Base-by-base conservation (phyloP, 148 eudicot genomes). In the Dysphania ambrosioides region DNA sequence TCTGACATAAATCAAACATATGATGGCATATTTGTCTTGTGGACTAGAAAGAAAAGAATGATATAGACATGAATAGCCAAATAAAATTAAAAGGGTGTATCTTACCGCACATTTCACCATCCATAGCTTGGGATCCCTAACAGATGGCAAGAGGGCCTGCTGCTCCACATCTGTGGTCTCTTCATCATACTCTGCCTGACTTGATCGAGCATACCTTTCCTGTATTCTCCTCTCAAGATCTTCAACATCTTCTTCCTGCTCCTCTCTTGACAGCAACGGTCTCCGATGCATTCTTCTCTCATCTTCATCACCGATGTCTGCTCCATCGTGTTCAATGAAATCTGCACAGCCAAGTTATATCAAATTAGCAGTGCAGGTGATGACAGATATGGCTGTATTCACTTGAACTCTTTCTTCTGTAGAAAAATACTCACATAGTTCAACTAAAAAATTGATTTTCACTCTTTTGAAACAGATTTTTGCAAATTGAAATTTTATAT, bases 41-140 rank as follows among this genome's bases (percentile, higher is more conserved):
- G 34, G 34, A 65, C 38, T 4, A 35, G 41, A 65, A 9, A 65
- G 15, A 11, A 67, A 44, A 55, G 5, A 34, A 64, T 35, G 49
- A 66, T 64, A 47, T 4, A 41, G 36, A 53, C 32, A 60, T 55
- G 11, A 23, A 47, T 18, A 63, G 35, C 18, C 66, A 77, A 29
- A 24, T 29, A n/a, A 42, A 70, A 24, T 60, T 44, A 47, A 7
- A 58, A 24, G 67, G 30, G 32, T 61, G 42, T 6, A 58, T 35
- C 94, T 69, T 90, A 94, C 98, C 90, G 93, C 96, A 82, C 97
- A 94, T 82, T 92, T 94, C 35, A 94, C 98, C 98, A 91, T 92
- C 96, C 97, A 94, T 26, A 94, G 72, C 82, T 94, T 94, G 61
- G 98, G 93, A 82, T 94, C 98, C 77, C 93, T 86, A 32, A 94